These are phyloP conservation scores for Pseudocercospora eumusae DNA, from an alignment of 2,329 filamentous ascomycete species.

Conservation along the genomic window DNA sequence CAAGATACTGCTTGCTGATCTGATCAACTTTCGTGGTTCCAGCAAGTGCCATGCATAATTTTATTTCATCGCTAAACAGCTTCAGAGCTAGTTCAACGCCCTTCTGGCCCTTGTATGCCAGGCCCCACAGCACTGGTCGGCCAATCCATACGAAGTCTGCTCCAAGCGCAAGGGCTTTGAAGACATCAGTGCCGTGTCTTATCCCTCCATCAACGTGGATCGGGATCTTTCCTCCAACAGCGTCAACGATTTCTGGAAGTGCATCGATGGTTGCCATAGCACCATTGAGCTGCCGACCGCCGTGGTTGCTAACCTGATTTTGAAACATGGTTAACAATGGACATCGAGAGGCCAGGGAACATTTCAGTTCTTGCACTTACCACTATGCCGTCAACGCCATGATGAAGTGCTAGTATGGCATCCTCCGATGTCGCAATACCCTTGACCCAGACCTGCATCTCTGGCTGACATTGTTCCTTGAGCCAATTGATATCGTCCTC, in stretches of 20 bases:
- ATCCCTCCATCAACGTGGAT: constrained; percentile 65
- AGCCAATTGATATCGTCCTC: constrained; percentile 54
- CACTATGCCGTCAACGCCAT: constrained; percentile 47
- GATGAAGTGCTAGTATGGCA: constrained; percentile 48
- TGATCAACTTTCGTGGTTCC: constrained; percentile 42
- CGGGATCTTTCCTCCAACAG: constrained; percentile 52
- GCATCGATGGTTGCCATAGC: constrained; percentile 17
- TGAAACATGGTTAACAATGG: not conserved
- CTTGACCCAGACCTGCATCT: constrained; percentile 54
- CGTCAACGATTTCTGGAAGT: constrained; percentile 44
- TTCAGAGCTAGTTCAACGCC: constrained; percentile 49
- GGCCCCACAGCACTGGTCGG: constrained; percentile 53
- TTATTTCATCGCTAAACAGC: constrained; percentile 45
- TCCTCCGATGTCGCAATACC: constrained; percentile 47
- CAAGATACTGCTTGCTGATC: constrained; percentile 45
- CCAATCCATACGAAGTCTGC: constrained; percentile 55
- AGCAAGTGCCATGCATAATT: constrained; percentile 45
- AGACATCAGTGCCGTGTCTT: constrained; percentile 57
- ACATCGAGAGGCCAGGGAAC: not conserved
- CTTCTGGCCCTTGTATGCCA: constrained; percentile 44
- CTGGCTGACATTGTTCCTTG: constrained; percentile 46
- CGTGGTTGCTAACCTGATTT: constrained; percentile 53
- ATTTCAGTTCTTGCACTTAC: constrained; percentile 36
- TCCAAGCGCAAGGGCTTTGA: constrained; percentile 59
- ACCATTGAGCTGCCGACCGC: constrained; percentile 59